phyloP scores from a whole-genome alignment of 768 basidiomycete species.

The Naganishia vaughanmartiniae region DNA sequence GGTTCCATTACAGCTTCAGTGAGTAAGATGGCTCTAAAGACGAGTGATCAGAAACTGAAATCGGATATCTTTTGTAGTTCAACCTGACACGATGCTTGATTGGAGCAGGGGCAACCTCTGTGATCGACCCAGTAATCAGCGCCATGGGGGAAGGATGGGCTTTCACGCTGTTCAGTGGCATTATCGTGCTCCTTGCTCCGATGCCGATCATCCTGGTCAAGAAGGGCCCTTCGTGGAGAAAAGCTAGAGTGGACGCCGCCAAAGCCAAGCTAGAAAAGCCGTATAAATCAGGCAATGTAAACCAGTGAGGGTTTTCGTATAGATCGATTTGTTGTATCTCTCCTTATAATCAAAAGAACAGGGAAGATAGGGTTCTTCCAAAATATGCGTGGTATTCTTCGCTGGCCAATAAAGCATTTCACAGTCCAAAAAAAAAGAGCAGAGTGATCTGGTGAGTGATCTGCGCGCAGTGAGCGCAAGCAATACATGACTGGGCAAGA shows the following conservation, averaged over 20 bases:
- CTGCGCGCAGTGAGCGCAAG: no score
- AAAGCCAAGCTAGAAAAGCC: slow-evolving; percentile 27
- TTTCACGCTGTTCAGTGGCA: slow-evolving; percentile 43
- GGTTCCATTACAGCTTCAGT: slow-evolving; percentile 50
- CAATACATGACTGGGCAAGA: not conserved
- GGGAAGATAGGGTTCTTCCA: not conserved
- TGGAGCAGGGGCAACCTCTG: slow-evolving; percentile 44
- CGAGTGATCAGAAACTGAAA: not conserved
- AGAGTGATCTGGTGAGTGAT: no score
- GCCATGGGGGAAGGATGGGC: slow-evolving; percentile 46
- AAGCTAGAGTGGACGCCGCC: slow-evolving; percentile 24
- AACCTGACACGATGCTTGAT: slow-evolving; percentile 49
- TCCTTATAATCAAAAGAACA: not conserved
- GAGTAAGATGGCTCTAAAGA: slow-evolving; percentile 21
- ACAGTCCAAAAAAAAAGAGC: no score
- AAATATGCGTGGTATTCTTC: no score
- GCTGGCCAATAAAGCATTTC: no score
- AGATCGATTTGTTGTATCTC: not conserved
- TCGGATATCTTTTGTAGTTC: slow-evolving; percentile 36
- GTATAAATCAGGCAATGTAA: not conserved
- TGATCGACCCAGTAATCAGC: slow-evolving; percentile 42
- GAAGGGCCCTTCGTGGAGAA: slow-evolving; percentile 39
- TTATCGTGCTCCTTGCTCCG: slow-evolving; percentile 37
- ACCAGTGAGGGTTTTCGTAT: not conserved
- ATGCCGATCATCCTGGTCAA: slow-evolving; percentile 38